Evolutionary conservation across 495 filamentous ascomycete genomes (phyloP).

Genomic region (Cercophora scortea): DNA sequence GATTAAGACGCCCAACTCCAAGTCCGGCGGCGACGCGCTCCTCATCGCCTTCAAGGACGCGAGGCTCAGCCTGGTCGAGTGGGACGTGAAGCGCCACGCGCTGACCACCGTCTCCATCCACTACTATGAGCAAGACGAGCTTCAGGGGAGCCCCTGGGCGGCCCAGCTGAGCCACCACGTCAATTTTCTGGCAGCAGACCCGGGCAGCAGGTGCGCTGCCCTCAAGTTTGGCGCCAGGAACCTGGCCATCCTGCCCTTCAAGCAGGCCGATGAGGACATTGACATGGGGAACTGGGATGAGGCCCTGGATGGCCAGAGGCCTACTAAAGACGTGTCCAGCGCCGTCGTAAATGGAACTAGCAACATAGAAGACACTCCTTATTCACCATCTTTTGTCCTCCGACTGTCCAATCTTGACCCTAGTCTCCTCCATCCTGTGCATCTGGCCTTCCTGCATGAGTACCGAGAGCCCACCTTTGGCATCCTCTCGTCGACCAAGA

Average conservation of each 20-base stretch:
- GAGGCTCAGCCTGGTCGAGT: slow-evolving; percentile 86
- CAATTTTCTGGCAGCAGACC: slow-evolving; percentile 81
- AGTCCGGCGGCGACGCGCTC: slow-evolving; percentile 78
- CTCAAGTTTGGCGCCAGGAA: slow-evolving; percentile 85
- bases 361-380: slow-evolving; percentile 60
- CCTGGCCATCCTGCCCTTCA: slow-evolving; percentile 89
- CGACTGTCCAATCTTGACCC: slow-evolving; percentile 82
- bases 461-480: slow-evolving; percentile 97
- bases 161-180: slow-evolving; percentile 58
- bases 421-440: slow-evolving; percentile 75
- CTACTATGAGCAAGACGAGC: slow-evolving; percentile 92
- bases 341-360: slow-evolving; percentile 47
- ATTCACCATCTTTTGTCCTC: slow-evolving; percentile 84
- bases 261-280: slow-evolving; percentile 81
- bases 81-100: slow-evolving; percentile 72
- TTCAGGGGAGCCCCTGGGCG: slow-evolving; percentile 66
- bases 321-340: slow-evolving; percentile 32
- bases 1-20: slow-evolving; percentile 60
- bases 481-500: slow-evolving; percentile 68
- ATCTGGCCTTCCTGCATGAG: slow-evolving; percentile 89
- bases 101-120: slow-evolving; percentile 89
- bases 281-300: slow-evolving; percentile 82
- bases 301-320: slow-evolving; percentile 57
- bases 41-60: slow-evolving; percentile 81
- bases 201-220: slow-evolving; percentile 83